phyloP scores from a whole-genome alignment of 768 basidiomycete species.

The Boletus pseudo-olivaceus region DNA sequence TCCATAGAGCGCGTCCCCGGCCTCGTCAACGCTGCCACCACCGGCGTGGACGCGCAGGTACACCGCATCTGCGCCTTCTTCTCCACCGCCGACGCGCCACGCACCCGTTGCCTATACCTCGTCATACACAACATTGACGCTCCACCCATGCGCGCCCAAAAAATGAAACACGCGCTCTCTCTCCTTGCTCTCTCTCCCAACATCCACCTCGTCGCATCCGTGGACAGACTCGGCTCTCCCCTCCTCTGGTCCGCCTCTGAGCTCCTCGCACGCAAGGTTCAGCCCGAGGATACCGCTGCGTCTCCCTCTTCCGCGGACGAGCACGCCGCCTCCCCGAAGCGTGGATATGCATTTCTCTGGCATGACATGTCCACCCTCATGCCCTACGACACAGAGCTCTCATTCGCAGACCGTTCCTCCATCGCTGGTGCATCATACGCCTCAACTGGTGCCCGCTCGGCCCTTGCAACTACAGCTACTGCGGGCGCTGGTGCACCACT shows the following conservation, averaged over 20 bases:
- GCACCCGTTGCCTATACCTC: conserved; percentile 57
- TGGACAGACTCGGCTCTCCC: conserved; percentile 84
- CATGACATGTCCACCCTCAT: conserved; percentile 87
- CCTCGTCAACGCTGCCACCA: conserved; percentile 7
- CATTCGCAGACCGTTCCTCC: conserved; percentile 61
- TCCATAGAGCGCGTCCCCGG: conserved; percentile 47
- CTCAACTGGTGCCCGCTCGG: conserved; percentile 26
- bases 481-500: conserved; percentile 41
- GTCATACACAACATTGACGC: conserved; percentile 90
- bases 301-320: not conserved
- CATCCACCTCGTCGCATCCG: conserved; percentile 80
- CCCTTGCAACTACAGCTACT: conserved; percentile 25
- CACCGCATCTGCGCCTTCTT: conserved; percentile 67
- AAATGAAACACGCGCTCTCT: conserved; percentile 63
- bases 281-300: not conserved
- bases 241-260: conserved; percentile 81
- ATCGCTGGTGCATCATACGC: conserved; percentile 48
- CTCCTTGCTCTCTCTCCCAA: conserved; percentile 68
- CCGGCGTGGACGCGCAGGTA: conserved; percentile 55
- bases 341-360: conserved; percentile 77
- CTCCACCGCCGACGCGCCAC: conserved; percentile 33
- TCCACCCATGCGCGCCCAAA: conserved; percentile 58
- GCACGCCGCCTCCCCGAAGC: conserved; percentile 20
- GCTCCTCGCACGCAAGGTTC: conserved; percentile 47
- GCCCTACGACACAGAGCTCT: conserved; percentile 77